Conservation (phyloP, 2,329 filamentous ascomycete genomes). For the Magnaporthales sp. region DNA sequence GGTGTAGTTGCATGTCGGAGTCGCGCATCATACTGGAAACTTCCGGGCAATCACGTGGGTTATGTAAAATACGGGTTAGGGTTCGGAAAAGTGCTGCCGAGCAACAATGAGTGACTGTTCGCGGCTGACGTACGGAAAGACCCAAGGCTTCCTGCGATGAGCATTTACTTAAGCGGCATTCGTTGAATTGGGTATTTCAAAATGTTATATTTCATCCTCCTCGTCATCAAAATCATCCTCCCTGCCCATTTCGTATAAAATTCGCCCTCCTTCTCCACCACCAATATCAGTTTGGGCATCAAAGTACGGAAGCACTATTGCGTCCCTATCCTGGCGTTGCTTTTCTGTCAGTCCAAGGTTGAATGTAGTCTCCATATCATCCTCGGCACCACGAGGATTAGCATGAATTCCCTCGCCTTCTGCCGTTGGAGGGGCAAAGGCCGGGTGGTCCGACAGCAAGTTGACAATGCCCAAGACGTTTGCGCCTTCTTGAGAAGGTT, state of each 20-base stretch:
- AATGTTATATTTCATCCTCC: slow-evolving; percentile 70
- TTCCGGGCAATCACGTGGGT: background rate
- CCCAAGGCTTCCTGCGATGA: background rate
- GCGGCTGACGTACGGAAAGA: too few relatives aligned
- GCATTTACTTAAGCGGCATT: background rate
- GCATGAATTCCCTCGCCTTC: slow-evolving; percentile 21
- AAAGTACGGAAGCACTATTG: slow-evolving; percentile 89
- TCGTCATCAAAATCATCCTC: slow-evolving; percentile 75
- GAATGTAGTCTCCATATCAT: slow-evolving; percentile 68
- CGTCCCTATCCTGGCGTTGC: slow-evolving; percentile 77
- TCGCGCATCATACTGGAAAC: background rate
- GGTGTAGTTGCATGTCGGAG: background rate
- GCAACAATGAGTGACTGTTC: too few relatives aligned
- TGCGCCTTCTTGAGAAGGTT: background rate
- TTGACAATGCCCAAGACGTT: slow-evolving; percentile 26
- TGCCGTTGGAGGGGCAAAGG: slow-evolving; percentile 45
- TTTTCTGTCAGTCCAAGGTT: slow-evolving; percentile 82
- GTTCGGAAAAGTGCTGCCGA: background rate
- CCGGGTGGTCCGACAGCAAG: slow-evolving; percentile 69
- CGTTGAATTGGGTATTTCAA: background rate
- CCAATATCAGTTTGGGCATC: slow-evolving; percentile 81
- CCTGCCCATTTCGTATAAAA: slow-evolving; percentile 91
- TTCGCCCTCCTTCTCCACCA: slow-evolving; percentile 79
- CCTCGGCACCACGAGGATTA: slow-evolving; percentile 29
- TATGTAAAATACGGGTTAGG: background rate